Conservation (phyloP, 78 protist species). For the Mantamonas sphyraenae region DNA sequence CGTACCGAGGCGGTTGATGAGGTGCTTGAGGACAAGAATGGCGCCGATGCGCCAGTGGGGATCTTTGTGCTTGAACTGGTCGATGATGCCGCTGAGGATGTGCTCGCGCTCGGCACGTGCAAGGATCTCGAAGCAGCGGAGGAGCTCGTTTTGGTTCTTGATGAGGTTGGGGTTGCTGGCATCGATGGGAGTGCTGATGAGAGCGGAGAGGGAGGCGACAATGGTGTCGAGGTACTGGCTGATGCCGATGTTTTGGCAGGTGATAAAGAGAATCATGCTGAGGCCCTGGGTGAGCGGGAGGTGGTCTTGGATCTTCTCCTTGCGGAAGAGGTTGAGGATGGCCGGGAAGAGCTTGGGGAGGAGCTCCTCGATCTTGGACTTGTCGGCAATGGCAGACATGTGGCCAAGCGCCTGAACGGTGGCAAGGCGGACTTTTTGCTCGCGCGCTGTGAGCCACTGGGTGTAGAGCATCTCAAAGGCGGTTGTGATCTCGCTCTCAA, state of each 20-base stretch:
- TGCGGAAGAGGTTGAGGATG: conserved; percentile 29
- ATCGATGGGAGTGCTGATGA: conserved; percentile 30
- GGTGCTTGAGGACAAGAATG: conserved; percentile 36
- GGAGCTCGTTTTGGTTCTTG: conserved; percentile 47
- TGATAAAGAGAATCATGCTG: too few species aligned
- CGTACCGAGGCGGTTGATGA: conserved; percentile 32
- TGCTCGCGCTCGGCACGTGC: too few species aligned
- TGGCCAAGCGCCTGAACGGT: conserved; percentile 47
- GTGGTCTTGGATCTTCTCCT: conserved; percentile 32
- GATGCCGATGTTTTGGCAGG: conserved; percentile 8
- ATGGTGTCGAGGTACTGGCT: conserved; percentile 19
- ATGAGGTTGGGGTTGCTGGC: conserved; percentile 23
- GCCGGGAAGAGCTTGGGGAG: conserved; percentile 26
- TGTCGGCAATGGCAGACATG: conserved; percentile 17
- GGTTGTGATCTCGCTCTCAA: conserved; percentile 48
- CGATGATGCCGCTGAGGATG: too few species aligned
- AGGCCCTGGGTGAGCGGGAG: conserved; percentile 52
- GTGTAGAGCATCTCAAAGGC: conserved; percentile 44
- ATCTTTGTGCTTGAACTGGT: too few species aligned
- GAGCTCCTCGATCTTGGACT: conserved; percentile 40
- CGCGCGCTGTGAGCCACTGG: conserved; percentile 40
- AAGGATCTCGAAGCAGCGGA: conserved; percentile 59
- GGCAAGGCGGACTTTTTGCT: conserved; percentile 48
- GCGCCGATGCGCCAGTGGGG: conserved; percentile 51
- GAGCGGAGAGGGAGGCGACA: conserved; percentile 28